Percentiles rank a stretch among this genome's conserved stretches.
Evolutionary conservation across 2,329 filamentous ascomycete genomes (phyloP).

Genomic region (Phyllosticta citriasiana): DNA sequence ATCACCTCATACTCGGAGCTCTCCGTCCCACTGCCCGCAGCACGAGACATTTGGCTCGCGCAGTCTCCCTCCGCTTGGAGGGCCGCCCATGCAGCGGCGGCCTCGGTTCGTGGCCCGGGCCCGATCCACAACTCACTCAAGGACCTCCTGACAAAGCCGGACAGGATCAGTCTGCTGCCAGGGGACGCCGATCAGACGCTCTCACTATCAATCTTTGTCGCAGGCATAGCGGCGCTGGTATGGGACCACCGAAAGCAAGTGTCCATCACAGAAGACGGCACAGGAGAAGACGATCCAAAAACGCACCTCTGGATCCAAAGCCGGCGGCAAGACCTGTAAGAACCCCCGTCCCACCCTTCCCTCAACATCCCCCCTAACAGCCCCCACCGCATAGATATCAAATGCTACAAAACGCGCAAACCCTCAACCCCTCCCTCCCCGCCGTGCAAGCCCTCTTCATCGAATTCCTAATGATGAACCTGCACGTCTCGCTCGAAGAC

Average conservation of each 20-base stretch:
- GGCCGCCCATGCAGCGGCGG: constrained; percentile 40
- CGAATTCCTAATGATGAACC: constrained; percentile 49
- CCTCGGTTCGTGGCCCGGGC: constrained; percentile 12
- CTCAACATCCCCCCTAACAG: constrained; percentile 24
- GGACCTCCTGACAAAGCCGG: background rate
- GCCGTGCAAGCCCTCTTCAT: constrained; percentile 23
- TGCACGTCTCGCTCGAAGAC: constrained; percentile 55
- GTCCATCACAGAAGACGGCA: background rate
- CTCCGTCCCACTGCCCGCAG: constrained; percentile 53
- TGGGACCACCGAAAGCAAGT: constrained; percentile 5
- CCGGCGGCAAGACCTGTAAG: constrained; percentile 13
- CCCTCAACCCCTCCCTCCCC: background rate
- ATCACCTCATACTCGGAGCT: constrained; percentile 61
- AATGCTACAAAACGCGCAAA: constrained; percentile 24
- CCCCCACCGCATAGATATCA: constrained; percentile 48
- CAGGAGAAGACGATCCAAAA: constrained; percentile 10
- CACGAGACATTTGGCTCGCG: constrained; percentile 56
- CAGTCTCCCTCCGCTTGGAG: constrained; percentile 56
- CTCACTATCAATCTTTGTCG: constrained; percentile 20
- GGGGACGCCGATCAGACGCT: constrained; percentile 38
- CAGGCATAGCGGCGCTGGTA: background rate
- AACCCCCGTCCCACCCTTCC: background rate
- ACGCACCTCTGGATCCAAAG: constrained; percentile 15
- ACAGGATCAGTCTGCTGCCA: constrained; percentile 30
- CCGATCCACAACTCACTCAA: constrained; percentile 2